These are phyloP conservation scores for Nemania abortiva DNA, from an alignment of 2,329 filamentous ascomycete genomes.

Conservation along the genomic window DNA sequence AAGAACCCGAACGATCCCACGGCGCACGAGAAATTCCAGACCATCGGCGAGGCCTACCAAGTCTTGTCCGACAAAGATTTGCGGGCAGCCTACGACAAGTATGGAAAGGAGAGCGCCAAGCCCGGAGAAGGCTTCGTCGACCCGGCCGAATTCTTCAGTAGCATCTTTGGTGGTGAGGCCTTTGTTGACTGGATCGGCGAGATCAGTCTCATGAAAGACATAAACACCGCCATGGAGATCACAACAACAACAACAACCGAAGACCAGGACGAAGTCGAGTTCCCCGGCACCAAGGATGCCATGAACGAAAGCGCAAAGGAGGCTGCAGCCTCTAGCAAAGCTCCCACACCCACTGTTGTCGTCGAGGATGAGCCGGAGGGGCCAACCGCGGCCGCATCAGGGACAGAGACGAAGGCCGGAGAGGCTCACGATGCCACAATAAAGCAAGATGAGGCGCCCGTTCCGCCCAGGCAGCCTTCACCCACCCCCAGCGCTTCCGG, in stretches of 20 bases:
- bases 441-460: constrained; percentile 46
- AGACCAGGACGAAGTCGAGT: constrained; percentile 68
- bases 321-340: constrained; percentile 29
- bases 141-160: constrained; percentile 96
- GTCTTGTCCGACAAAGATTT: constrained; percentile 90
- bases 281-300: constrained; percentile 69
- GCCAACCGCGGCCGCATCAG: constrained; percentile 48
- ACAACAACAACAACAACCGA: constrained; percentile 70
- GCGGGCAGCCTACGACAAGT: constrained; percentile 94
- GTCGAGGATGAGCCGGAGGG: constrained; percentile 51
- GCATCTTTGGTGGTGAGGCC: constrained; percentile 97
- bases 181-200: constrained; percentile 98
- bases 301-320: constrained; percentile 66
- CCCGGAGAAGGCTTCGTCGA: constrained; percentile 94
- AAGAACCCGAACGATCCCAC: constrained; percentile 98
- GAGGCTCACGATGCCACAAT: constrained; percentile 36
- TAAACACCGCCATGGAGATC: constrained; percentile 98
- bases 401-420: constrained; percentile 45
- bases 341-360: constrained; percentile 40
- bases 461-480: constrained; percentile 49
- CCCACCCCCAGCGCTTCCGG: constrained; percentile 57
- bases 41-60: constrained; percentile 79
- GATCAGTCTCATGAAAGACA: constrained; percentile 97
- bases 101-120: constrained; percentile 93
- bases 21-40: constrained; percentile 94